Evolutionary conservation across 257 asterid species (phyloP).

Genomic region (Solanum chmielewskii): DNA sequence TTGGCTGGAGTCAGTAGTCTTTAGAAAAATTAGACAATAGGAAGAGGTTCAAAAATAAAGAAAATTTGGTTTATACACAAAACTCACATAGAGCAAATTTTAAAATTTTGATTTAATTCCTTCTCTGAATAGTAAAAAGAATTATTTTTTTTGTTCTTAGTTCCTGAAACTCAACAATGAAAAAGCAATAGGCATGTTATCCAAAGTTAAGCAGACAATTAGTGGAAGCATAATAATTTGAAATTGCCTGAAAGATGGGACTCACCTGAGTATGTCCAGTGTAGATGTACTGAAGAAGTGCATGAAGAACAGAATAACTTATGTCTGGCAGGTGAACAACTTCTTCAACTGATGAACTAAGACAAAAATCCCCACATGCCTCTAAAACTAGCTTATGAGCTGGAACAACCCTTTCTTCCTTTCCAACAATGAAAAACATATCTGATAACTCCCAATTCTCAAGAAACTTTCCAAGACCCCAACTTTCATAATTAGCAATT

Average conservation of each 20-base stretch:
- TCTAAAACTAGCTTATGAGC: conserved; percentile 83
- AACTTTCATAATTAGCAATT: conserved; percentile 43
- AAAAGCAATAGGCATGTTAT: neutral
- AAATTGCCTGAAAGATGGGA: conserved; percentile 1
- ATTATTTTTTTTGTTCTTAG: neutral
- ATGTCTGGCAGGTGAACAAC: conserved; percentile 41
- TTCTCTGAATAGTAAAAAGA: neutral
- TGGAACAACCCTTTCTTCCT: conserved; percentile 64
- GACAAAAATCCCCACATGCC: conserved; percentile 57
- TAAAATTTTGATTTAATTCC: neutral
- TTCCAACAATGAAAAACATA: conserved; percentile 61
- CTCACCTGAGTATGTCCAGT: conserved; percentile 70
- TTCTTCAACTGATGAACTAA: conserved; percentile 32
- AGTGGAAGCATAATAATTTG: neutral
- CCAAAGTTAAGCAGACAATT: neutral
- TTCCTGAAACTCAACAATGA: neutral
- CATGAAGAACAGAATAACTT: conserved; percentile 49
- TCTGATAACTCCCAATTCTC: conserved; percentile 89
- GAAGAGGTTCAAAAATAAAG: neutral
- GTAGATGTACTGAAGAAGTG: conserved; percentile 75
- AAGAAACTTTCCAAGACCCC: conserved; percentile 73
- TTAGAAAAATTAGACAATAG: neutral
- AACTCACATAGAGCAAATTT: neutral
- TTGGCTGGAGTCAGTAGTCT: neutral
- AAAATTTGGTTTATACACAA: neutral